phyloP scores from a whole-genome alignment of 495 filamentous ascomycete genomes.

The Penicillium angulare region DNA sequence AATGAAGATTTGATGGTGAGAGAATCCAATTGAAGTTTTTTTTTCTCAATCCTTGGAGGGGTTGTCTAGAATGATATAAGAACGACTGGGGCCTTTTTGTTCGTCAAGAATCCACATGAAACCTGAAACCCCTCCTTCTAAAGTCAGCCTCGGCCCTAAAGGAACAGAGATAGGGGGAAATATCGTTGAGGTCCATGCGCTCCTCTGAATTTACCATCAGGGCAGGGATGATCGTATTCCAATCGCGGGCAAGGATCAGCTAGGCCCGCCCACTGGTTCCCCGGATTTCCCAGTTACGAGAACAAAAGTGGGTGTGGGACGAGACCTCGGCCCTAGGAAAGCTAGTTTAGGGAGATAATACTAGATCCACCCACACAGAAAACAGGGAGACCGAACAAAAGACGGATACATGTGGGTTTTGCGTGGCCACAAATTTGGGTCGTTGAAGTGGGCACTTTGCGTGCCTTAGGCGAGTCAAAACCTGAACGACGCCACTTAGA shows the following conservation, averaged over 20 bases:
- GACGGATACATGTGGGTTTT: not conserved
- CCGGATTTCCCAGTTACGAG: slow-evolving; percentile 15
- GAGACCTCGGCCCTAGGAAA: slow-evolving; percentile 10
- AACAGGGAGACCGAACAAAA: not conserved
- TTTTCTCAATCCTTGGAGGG: slow-evolving; percentile 6
- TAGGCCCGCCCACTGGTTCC: slow-evolving; percentile 9
- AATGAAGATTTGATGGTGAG: not conserved
- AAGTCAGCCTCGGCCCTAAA: slow-evolving; percentile 24
- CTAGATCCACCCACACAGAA: not conserved
- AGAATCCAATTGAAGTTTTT: not conserved
- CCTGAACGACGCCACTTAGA: not conserved
- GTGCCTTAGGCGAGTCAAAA: not conserved
- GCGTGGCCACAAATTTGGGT: not conserved
- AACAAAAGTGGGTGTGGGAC: not conserved
- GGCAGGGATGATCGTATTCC: not conserved
- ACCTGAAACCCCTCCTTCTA: slow-evolving; percentile 26
- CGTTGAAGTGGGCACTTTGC: not conserved
- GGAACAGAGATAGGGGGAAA: not conserved
- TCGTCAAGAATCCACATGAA: slow-evolving; percentile 28
- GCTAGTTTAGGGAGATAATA: not conserved
- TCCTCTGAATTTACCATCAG: not conserved
- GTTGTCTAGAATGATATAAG: not conserved
- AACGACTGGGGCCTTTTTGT: not conserved
- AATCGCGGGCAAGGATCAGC: slow-evolving; percentile 15
- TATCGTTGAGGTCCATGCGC: slow-evolving; percentile 7